Evolutionary conservation across 2,329 filamentous ascomycete genomes (phyloP), one percentile per base, ranked within the genome.

Genomic region (Dendrostoma leiphaemia): DNA sequence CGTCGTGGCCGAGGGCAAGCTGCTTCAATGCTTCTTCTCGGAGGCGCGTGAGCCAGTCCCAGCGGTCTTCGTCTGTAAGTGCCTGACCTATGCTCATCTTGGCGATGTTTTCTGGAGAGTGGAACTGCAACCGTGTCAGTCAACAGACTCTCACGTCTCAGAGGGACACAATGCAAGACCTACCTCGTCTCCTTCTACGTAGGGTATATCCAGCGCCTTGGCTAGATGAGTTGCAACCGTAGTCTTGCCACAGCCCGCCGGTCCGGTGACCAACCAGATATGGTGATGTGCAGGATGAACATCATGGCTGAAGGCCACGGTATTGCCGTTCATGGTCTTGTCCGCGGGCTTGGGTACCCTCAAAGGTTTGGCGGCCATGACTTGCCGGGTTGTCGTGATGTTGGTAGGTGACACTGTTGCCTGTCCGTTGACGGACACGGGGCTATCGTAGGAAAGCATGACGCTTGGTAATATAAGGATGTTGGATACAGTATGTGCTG

Each of bases 41-140:
- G 13, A 94, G 80, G 12, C 79, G 78, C 44, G 88, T 90, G 60
- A 99, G 85, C 94, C 94, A 99, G 75, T 97, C 93, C 94, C 94
- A 97, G 60, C 94, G 88, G 73, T 99, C 94, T 56, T 86, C 87
- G 67, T 99, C 94, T 53, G 89, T 96, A 32, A 99, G 80, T 2
- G 94, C 91, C 53, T 85, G 86, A 62, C 90, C 90, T 62, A 80
- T 80, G 66, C 82, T 80, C 94, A 99, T 99, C 74, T 97, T 99
- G 51, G 92, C 86, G 63, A 92, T 86, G 73, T 93, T 97, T 65
- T 88, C 79, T 29, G 80, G 74, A 1, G 90, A 85, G 61, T 91
- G 89, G 68, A 86, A 96, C 84, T 88, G 62, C 29, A 44, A 15
- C n/a, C n/a, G 2, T 21, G n/a, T 48, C 48, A 56, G 35, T 10